Conservation (phyloP, 2,329 filamentous ascomycete species). For the Neodidymelliopsis sp. region DNA sequence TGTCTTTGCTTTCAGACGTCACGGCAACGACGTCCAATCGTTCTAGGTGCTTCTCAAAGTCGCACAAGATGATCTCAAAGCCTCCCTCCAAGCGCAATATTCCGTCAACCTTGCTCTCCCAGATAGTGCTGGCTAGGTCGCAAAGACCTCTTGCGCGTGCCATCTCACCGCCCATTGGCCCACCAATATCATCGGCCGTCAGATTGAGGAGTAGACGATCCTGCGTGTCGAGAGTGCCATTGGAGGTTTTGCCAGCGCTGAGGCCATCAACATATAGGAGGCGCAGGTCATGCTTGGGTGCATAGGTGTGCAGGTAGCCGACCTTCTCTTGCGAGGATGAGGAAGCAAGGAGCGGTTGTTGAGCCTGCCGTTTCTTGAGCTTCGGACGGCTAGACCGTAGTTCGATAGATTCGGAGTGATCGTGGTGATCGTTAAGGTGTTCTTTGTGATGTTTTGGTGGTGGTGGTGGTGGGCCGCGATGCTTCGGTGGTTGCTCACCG, state of each 20-base stretch:
- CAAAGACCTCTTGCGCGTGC: constrained; percentile 65
- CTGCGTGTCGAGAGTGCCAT: constrained; percentile 73
- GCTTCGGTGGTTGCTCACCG: not conserved
- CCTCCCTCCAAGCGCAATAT: constrained; percentile 73
- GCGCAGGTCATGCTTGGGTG: constrained; percentile 63
- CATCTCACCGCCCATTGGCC: constrained; percentile 55
- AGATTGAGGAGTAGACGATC: constrained; percentile 65
- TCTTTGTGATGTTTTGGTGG: too few relatives aligned
- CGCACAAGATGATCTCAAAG: constrained; percentile 74
- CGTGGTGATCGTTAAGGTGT: not conserved
- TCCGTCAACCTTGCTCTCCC: constrained; percentile 64
- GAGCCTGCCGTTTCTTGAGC: constrained; percentile 1
- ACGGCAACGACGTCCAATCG: constrained; percentile 24
- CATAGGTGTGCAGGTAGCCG: constrained; percentile 74
- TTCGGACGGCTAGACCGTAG: not conserved
- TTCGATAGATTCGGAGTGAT: not conserved
- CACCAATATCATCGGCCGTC: constrained; percentile 10
- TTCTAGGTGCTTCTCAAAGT: constrained; percentile 59
- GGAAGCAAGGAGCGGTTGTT: constrained; percentile 9
- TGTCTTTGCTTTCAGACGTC: not conserved
- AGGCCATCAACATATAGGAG: constrained; percentile 76
- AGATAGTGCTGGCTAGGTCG: constrained; percentile 58
- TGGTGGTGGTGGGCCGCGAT: not conserved
- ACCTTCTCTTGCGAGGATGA: not conserved
- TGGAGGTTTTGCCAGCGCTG: constrained; percentile 69